Base-by-base conservation (phyloP, 768 basidiomycete species). In the Rubroboletus satanas region DNA sequence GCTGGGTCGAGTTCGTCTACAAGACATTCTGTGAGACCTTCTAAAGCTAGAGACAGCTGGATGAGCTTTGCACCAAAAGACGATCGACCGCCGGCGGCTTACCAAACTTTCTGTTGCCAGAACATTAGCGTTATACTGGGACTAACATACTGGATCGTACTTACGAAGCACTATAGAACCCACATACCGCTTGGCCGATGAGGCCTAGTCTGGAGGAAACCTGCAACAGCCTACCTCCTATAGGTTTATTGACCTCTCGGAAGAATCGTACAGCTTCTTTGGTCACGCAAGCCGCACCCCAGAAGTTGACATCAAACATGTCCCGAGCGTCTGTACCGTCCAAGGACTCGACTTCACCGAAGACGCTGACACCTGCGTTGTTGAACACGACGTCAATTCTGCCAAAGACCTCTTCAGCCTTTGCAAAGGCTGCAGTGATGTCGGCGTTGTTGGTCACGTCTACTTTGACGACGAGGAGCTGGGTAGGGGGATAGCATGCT, bases 281-380 rank as follows among this genome's bases (percentile, higher is more conserved):
- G 17, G 54, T 64, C 28, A 76, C 69, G 37, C 66, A 58, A 18
- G 55, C 56, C 31, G 66, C 64, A 21, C 74, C 72, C 72, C 71
- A 74, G 49, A 75, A 74, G 42, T 65, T 66, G 50, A 70, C 66
- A 4, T 76, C 74, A 41, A 78, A 74, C 55, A 71, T n/a, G 12
- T 51, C 54, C 7, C 73, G 67, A 5, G 74, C 74, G 0, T 63
- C 60, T 2, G 60, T 56, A 7, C 72, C 72, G 15, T 63, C 60
- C 12, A 66, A 48, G 9, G 56, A 67, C 61, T 77, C 78, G n/a
- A 74, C 52, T 55, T 79, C 75, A 0, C 64, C 68, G 2, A 64
- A 26, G n/a, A 49, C 54, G 62, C 7, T 59, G 48, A 44, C 36
- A 11, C 70, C 75, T 0, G 73, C 72, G 42, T 73, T 75, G 61